These are phyloP conservation scores for Neopestalotiopsis rosae DNA, from an alignment of 2,329 filamentous ascomycete genomes.

Conservation along the genomic window DNA sequence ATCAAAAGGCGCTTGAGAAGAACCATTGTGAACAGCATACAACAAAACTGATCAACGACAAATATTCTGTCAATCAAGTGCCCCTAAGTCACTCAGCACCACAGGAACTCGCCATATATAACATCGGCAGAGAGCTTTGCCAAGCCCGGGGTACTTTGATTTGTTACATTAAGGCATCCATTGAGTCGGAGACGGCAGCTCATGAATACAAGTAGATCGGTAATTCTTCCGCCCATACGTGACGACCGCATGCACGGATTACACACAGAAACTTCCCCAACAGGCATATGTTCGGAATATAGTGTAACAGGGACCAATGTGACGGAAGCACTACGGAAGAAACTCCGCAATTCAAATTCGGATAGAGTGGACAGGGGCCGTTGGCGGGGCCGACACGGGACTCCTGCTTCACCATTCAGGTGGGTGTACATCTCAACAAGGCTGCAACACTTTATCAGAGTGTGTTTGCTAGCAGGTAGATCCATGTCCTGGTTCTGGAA, in stretches of 20 bases:
- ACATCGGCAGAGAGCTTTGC: neutral
- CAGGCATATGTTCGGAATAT: neutral
- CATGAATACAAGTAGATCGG: neutral
- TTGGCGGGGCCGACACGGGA: neutral
- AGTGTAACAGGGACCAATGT: neutral
- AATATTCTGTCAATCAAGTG: too few species aligned
- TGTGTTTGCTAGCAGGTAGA: neutral
- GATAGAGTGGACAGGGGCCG: slow-evolving; percentile 8
- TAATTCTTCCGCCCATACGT: neutral
- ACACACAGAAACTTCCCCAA: neutral
- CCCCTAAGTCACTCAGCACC: neutral
- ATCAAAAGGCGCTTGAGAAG: slow-evolving; percentile 23
- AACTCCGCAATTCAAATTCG: slow-evolving; percentile 13
- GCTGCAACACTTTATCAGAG: neutral
- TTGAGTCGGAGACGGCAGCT: neutral
- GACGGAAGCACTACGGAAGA: slow-evolving; percentile 4
- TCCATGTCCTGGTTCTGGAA: neutral
- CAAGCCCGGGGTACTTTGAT: neutral
- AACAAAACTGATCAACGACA: too few species aligned
- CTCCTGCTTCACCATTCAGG: too few species aligned
- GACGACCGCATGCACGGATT: neutral
- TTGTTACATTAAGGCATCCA: neutral
- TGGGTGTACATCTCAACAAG: neutral
- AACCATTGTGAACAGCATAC: slow-evolving; percentile 23
- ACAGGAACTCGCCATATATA: neutral